Percentiles rank a stretch among this genome's conserved stretches.
phyloP scores from a whole-genome alignment of 768 basidiomycete genomes.

The Sutorius australiensis region DNA sequence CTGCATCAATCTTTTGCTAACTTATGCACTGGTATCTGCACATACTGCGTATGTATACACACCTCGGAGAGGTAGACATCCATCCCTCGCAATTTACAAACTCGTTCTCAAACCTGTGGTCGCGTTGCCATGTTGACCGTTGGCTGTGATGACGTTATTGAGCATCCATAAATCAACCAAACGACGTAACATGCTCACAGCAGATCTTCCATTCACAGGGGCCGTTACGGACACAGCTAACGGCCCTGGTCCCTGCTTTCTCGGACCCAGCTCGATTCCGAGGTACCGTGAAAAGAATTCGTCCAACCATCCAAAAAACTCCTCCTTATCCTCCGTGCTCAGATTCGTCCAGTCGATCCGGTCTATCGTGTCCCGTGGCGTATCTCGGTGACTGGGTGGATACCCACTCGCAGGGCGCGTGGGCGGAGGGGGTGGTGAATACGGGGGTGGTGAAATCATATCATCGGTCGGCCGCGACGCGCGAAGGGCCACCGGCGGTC shows the following conservation, averaged over 20 bases:
- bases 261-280: constrained; percentile 22
- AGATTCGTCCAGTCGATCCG: constrained; percentile 69
- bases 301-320: constrained; percentile 76
- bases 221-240: background rate
- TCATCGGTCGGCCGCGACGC: constrained; percentile 11
- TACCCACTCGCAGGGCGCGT: constrained; percentile 27
- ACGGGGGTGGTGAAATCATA: constrained; percentile 9
- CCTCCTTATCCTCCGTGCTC: constrained; percentile 60
- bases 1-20: constrained; percentile 14
- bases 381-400: constrained; percentile 9
- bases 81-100: constrained; percentile 1
- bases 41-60: constrained; percentile 15
- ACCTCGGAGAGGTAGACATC: constrained; percentile 5
- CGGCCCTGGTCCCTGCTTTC: background rate
- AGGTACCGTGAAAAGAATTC: constrained; percentile 65
- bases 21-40: constrained; percentile 13
- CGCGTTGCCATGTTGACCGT: constrained; percentile 19
- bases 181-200: constrained; percentile 16
- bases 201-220: background rate
- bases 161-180: background rate
- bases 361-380: constrained; percentile 3
- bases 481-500: constrained; percentile 10
- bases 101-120: constrained; percentile 10
- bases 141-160: constrained; percentile 14
- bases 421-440: constrained; percentile 27